Base-by-base conservation (phyloP, 2,329 filamentous ascomycete species). In the Colletotrichum liriopes region DNA sequence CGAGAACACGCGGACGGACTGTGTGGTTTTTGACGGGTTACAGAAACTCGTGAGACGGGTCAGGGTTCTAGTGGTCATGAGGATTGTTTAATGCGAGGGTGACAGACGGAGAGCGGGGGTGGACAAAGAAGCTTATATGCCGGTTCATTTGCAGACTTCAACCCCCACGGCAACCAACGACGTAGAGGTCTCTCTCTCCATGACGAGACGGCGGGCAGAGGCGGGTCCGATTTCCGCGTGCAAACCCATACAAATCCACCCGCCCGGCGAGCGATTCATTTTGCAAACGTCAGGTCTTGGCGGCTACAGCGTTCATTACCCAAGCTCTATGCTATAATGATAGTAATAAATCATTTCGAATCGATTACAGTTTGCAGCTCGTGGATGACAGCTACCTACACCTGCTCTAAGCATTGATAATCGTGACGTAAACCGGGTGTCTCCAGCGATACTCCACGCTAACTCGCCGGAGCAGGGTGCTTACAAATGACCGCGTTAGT, bases 381-480 rank as follows among this genome's bases (percentile, higher is more conserved):
- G 20, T 47, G 39, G 18, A 18, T 59, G 18, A 11, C 20, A 23
- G 35, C 32, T 20, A 55, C 29, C 26, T 55, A 26, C 29, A 5
- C 32, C 16, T 43, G 64, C 64, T 68, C 60, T 43, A 67, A 71
- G 67, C 67, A 79, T 81, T 81, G 77, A 77, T 75, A 77, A 81
- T 79, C 60, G 78, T 82, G 79, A 82, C 79, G 78, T 81, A 81
- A 81, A 76, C 60, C 9, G 20, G 49, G 41, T 5, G 37, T 45
- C 55, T 49, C 35, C n/a, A n/a, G 47, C 52, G 49, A 26, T 63
- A 35, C 35, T 47, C 23, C 60, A 7, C 35, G 39, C 61, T 65
- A 6, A 14, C 32, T n/a, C 37, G 37, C 47, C 35, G 49, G 37
- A 35, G 26, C 67, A 59, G 32, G 58, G 59, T 41, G 66, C 65